These are phyloP conservation scores for Globisporangium rhizosaccharum DNA, from an alignment of 352 stramenopile genomes.

Conservation along the genomic window DNA sequence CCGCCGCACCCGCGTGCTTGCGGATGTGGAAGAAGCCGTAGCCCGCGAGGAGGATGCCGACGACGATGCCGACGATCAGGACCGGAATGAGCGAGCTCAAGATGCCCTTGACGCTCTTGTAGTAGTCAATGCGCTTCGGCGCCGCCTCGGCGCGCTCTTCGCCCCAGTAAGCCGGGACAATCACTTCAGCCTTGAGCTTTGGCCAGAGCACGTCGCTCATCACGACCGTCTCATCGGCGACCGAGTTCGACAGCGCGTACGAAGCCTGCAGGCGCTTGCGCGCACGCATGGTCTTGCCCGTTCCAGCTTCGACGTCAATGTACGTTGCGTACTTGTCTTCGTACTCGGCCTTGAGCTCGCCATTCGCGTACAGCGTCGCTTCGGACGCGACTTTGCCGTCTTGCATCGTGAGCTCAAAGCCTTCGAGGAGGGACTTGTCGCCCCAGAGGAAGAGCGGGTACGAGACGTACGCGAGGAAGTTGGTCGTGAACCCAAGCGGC, in stretches of 20 bases:
- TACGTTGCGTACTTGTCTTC: conserved; percentile 47
- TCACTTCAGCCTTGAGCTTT: conserved; percentile 42
- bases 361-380: conserved; percentile 35
- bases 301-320: conserved; percentile 62
- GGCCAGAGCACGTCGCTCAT: conserved; percentile 67
- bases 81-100: conserved; percentile 54
- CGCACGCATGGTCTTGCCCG: conserved; percentile 62
- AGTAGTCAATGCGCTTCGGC: conserved; percentile 32
- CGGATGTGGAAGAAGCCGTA: conserved; percentile 48
- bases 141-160: conserved; percentile 42
- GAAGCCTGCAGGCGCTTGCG: conserved; percentile 63
- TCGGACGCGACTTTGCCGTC: conserved; percentile 34
- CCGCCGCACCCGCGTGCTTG: conserved; percentile 7
- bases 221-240: conserved; percentile 22
- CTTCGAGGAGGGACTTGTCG: conserved; percentile 35
- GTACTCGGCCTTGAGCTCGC: conserved; percentile 43
- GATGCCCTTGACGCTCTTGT: conserved; percentile 46
- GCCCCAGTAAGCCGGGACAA: conserved; percentile 55
- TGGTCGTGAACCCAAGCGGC: conserved; percentile 34
- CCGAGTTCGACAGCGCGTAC: conserved; percentile 42
- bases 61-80: conserved; percentile 49
- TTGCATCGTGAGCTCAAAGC: conserved; percentile 44
- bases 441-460: conserved; percentile 59
- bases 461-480: conserved; percentile 55
- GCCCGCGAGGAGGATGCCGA: conserved; percentile 30